A percentile compares a stretch with the other conserved stretches of the same genome.
Evolutionary conservation across 192 early-diverging fungal species (phyloP).

Genomic region (Chytriomyces sp.): DNA sequence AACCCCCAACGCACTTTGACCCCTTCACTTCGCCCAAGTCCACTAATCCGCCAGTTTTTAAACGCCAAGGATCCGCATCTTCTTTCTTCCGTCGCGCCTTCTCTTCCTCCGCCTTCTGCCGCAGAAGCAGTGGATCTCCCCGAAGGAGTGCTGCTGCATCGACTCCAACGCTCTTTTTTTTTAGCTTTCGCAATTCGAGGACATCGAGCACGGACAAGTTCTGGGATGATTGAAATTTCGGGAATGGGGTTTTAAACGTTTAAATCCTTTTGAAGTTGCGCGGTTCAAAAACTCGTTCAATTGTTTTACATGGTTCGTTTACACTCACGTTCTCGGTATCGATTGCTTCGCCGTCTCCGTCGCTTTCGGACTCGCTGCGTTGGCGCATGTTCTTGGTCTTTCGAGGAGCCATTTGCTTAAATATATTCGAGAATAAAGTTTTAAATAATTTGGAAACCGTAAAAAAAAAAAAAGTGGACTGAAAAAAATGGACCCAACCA

Average conservation of each 20-base stretch:
- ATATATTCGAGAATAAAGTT: background rate
- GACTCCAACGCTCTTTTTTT: background rate
- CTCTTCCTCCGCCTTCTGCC: conserved; percentile 10
- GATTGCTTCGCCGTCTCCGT: background rate
- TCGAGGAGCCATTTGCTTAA: background rate
- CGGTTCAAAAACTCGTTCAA: background rate
- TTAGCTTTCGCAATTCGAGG: conserved; percentile 23
- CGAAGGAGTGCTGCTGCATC: conserved; percentile 11
- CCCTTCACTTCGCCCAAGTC: conserved; percentile 54
- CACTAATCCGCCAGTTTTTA: conserved; percentile 60
- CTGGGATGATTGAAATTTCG: no score
- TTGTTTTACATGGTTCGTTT: background rate
- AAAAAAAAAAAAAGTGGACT: background rate
- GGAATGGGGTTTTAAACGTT: no score
- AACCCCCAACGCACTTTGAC: conserved; percentile 4
- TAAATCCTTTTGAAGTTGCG: background rate
- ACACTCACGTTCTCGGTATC: background rate
- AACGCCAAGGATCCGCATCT: conserved; percentile 60
- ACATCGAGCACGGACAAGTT: conserved; percentile 5
- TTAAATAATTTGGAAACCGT: background rate
- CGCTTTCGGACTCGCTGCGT: background rate
- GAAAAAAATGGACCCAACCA: background rate
- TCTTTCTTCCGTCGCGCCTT: conserved; percentile 44
- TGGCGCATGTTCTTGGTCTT: background rate
- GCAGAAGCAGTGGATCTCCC: conserved; percentile 16